Evolutionary conservation across 345 rosid species (phyloP).

Genomic region (Anacardium occidentale): DNA sequence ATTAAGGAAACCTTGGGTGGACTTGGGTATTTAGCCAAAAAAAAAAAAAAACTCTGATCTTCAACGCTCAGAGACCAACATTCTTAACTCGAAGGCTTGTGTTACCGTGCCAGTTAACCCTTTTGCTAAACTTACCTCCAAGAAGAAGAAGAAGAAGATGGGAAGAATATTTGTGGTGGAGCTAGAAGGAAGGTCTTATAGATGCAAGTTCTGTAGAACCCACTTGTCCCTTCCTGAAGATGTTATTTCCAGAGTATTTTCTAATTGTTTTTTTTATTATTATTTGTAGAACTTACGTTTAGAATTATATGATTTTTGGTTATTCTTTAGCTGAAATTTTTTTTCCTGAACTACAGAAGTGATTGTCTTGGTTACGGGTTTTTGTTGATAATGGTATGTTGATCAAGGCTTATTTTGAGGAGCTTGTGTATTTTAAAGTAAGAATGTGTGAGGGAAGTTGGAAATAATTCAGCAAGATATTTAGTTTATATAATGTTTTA

Average conservation of each 20-base stretch:
- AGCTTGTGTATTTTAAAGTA: neutral
- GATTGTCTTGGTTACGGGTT: neutral
- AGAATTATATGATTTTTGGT: neutral
- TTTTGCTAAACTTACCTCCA: neutral
- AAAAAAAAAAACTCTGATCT: too few relatives aligned
- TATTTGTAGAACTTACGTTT: neutral
- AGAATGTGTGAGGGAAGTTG: neutral
- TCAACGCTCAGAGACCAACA: neutral
- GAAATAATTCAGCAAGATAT: neutral
- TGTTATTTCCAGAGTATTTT: constrained; percentile 58
- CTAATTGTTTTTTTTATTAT: neutral
- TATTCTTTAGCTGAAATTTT: neutral
- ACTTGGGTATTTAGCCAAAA: too few relatives aligned
- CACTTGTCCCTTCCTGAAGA: constrained; percentile 76
- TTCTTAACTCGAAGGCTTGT: neutral
- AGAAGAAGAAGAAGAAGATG: constrained; percentile 33
- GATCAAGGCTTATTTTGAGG: neutral
- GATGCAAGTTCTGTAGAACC: constrained; percentile 84
- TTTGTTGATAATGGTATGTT: too few relatives aligned
- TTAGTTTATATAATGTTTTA: neutral
- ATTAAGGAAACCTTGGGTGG: too few relatives aligned
- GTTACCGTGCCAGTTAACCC: neutral
- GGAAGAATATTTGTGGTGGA: constrained; percentile 87
- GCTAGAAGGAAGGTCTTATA: constrained; percentile 82
- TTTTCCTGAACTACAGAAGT: neutral